Base-by-base conservation (phyloP, 1,284 basidiomycete species). In the Cutaneotrichosporon curvatum region DNA sequence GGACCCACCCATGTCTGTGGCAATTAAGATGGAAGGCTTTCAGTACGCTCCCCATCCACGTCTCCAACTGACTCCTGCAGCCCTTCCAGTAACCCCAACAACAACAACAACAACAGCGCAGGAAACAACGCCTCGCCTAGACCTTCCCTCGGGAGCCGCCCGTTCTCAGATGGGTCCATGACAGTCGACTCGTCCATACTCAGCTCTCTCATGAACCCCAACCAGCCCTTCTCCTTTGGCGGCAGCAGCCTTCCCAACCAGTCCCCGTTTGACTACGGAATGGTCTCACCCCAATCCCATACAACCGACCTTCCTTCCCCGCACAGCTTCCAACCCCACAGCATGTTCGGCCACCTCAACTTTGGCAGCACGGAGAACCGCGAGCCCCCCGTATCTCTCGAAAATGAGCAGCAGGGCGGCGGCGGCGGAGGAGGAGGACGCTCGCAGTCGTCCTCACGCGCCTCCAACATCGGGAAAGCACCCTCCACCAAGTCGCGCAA, bases 131-230 rank as follows among this genome's bases (percentile, higher is more conserved):
- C 37, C 46, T 43, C 20, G 49, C 57, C 11, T 21, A 51, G 14
- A 55, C 63, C 20, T 62, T 59, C 25, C 1, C 43, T 51, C n/a
- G 51, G 60, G 36, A 58, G 55, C 25, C 60, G 63, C 28, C 64
- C 63, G 0, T 66, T 68, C 50, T 65, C 64, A 0, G 66, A 65
- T 38, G 66, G 64, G 0, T 68, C 66, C 11, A 64, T 66, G 63
- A 57, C 64, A 1, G 57, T 68, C 21, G 61, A 62, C 11, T 66
- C 66, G 21, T 57, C 62, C 19, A 55, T 66, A 8, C 58, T 68
- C 34, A 48, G 53, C 11, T 59, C 63, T 8, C 46, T 63, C 36
- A 58, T 61, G 55, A 47, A 49, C 21, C 38, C 56, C 4, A 38
- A 46, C 16, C 56, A 53, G 14, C 43, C 50, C 2, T 51, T 56